These are phyloP conservation scores for Rhytidiadelphus loreus DNA, from an alignment of 225 moss, liverwort and hornwort species.

Conservation along the genomic window DNA sequence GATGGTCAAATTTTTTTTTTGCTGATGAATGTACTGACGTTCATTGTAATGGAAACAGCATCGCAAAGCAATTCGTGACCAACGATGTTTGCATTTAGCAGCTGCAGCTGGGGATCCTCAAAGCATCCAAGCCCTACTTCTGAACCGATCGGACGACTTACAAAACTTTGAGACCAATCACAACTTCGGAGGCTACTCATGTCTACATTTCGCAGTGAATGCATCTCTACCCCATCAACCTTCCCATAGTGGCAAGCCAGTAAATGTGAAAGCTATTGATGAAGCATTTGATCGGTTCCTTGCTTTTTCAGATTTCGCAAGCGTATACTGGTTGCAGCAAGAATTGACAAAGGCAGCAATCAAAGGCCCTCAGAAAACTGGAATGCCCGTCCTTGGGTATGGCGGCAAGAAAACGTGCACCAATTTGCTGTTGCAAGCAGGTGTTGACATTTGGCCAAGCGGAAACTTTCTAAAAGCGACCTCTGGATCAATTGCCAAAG, in stretches of 20 bases:
- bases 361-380: background rate
- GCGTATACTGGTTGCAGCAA: background rate
- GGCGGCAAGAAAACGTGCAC: background rate
- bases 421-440: background rate
- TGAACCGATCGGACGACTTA: background rate
- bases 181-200: background rate
- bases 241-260: too few relatives aligned
- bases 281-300: background rate
- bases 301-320: background rate
- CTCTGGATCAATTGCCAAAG: background rate
- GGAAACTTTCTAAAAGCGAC: background rate
- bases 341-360: background rate
- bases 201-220: background rate
- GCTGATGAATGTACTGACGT: background rate
- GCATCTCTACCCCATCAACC: background rate
- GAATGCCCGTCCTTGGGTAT: background rate
- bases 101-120: background rate
- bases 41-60: background rate
- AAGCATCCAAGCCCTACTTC: background rate
- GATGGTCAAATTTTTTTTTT: background rate
- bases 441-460: background rate
- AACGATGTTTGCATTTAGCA: background rate
- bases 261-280: background rate
- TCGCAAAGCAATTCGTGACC: background rate
- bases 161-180: background rate